Percentiles rank a stretch among this genome's conserved stretches.
Conservation (phyloP, 2,329 filamentous ascomycete genomes). For the Mycogone perniciosa region DNA sequence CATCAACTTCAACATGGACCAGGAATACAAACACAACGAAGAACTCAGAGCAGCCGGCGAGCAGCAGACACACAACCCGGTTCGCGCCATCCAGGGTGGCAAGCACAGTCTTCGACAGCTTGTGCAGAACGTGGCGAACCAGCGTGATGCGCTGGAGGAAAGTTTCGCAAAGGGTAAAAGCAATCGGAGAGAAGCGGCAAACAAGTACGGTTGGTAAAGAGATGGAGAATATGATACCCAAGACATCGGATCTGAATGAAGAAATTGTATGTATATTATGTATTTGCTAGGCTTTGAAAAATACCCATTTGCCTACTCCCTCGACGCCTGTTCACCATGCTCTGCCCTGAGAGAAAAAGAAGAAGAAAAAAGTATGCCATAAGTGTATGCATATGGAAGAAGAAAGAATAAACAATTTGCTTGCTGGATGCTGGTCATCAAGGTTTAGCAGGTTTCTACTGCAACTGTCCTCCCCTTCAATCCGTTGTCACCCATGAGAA, state of each 20-base stretch:
- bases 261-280: neutral
- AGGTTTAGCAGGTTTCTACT: slow-evolving; percentile 45
- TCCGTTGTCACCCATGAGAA: slow-evolving; percentile 46
- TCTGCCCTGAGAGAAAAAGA: slow-evolving; percentile 2
- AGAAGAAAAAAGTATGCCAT: slow-evolving; percentile 2
- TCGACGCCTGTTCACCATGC: slow-evolving; percentile 11
- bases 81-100: slow-evolving; percentile 71
- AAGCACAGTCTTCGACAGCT: slow-evolving; percentile 88
- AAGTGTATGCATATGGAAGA: no score
- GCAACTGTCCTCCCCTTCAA: slow-evolving; percentile 41
- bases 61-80: slow-evolving; percentile 69
- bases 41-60: slow-evolving; percentile 63
- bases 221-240: neutral
- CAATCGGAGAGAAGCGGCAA: slow-evolving; percentile 76
- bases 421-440: slow-evolving; percentile 2
- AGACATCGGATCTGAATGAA: neutral
- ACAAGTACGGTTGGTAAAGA: slow-evolving; percentile 70
- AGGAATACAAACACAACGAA: slow-evolving; percentile 83
- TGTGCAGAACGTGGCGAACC: slow-evolving; percentile 72
- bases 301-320: neutral
- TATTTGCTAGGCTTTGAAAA: neutral
- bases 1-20: slow-evolving; percentile 82
- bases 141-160: slow-evolving; percentile 84
- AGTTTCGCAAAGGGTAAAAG: slow-evolving; percentile 76
- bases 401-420: neutral